Conservation (phyloP, 495 filamentous ascomycete species). For the Terfezia claveryi region DNA sequence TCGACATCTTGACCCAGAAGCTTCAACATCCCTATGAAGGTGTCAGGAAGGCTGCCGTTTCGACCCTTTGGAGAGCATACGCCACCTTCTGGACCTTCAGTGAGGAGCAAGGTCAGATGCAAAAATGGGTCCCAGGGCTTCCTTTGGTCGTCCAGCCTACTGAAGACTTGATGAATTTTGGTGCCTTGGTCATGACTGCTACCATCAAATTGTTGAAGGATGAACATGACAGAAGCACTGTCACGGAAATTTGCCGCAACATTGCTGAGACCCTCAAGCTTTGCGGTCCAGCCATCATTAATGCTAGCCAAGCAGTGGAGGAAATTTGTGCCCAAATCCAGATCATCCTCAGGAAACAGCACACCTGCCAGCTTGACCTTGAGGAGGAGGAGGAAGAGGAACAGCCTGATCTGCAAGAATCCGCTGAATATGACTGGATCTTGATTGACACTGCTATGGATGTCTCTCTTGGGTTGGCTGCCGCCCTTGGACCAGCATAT, state of each 20-base stretch:
- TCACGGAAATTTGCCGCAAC: slow-evolving; percentile 89
- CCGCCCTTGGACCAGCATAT: slow-evolving; percentile 62
- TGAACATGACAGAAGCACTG: slow-evolving; percentile 68
- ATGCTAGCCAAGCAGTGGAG: not conserved
- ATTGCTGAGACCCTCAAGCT: slow-evolving; percentile 80
- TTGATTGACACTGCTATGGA: slow-evolving; percentile 87
- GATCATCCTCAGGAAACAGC: slow-evolving; percentile 60
- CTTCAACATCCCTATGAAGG: slow-evolving; percentile 82
- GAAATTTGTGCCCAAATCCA: slow-evolving; percentile 26
- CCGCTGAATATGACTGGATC: slow-evolving; percentile 92
- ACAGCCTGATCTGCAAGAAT: slow-evolving; percentile 46
- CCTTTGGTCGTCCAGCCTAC: slow-evolving; percentile 60
- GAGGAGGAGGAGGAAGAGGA: slow-evolving; percentile 50
- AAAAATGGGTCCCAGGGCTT: slow-evolving; percentile 74
- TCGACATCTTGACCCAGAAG: slow-evolving; percentile 58
- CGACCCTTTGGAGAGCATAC: slow-evolving; percentile 82
- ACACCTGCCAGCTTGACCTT: slow-evolving; percentile 81
- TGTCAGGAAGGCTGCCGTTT: slow-evolving; percentile 70
- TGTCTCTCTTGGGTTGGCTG: slow-evolving; percentile 59
- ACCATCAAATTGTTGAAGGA: slow-evolving; percentile 70
- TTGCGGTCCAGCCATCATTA: slow-evolving; percentile 53
- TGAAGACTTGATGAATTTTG: slow-evolving; percentile 60
- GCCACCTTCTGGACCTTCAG: slow-evolving; percentile 71
- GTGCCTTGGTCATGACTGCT: slow-evolving; percentile 61
- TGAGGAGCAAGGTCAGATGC: slow-evolving; percentile 45